Conservation (phyloP, 768 basidiomycete genomes). For the Hericium alpestre region DNA sequence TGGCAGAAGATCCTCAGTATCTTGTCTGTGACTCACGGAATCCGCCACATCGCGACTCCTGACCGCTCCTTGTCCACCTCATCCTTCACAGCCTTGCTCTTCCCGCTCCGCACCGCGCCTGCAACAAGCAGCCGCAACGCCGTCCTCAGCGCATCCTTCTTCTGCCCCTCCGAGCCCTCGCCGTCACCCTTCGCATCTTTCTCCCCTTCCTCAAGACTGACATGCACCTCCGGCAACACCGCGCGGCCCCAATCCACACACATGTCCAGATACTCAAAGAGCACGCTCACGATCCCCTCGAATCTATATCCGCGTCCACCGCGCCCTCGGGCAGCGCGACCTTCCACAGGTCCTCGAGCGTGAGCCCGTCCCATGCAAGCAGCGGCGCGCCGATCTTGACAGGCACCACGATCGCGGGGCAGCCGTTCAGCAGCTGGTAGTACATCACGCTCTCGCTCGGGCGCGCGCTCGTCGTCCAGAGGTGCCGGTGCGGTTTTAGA, state of each 20-base stretch:
- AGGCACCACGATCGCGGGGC: conserved; percentile 48
- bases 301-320: conserved; percentile 27
- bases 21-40: conserved; percentile 27
- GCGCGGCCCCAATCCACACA: conserved; percentile 56
- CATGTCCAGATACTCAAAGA: conserved; percentile 50
- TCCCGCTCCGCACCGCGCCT: conserved; percentile 40
- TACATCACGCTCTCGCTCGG: conserved; percentile 54
- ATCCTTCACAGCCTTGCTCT: conserved; percentile 43
- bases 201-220: conserved; percentile 9
- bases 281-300: conserved; percentile 41
- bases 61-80: conserved; percentile 45
- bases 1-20: too few species aligned
- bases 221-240: conserved; percentile 19
- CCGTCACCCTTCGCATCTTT: conserved; percentile 13
- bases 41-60: conserved; percentile 61
- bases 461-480: conserved; percentile 51
- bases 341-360: conserved; percentile 47
- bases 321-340: conserved; percentile 29
- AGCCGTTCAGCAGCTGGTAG: conserved; percentile 51
- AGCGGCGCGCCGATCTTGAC: conserved; percentile 52
- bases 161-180: conserved; percentile 13
- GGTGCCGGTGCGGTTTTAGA: conserved; percentile 46
- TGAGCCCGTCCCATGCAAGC: conserved; percentile 52
- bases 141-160: conserved; percentile 33
- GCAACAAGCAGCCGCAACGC: conserved; percentile 43